Conservation (phyloP, 2,329 filamentous ascomycete genomes). For the Colletotrichum sp. region DNA sequence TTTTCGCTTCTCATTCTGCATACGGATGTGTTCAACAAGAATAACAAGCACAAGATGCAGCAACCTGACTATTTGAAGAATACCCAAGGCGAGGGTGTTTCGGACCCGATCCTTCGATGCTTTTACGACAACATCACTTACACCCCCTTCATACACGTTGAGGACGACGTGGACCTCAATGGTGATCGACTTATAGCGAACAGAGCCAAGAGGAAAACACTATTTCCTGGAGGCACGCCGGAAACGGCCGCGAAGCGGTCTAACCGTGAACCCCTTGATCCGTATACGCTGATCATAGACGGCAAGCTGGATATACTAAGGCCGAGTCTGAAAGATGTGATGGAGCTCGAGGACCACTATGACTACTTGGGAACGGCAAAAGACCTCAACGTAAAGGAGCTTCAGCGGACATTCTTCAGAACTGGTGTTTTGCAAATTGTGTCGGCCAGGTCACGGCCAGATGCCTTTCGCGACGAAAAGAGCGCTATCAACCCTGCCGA, state of each 20-base stretch:
- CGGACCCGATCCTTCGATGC: slow-evolving; percentile 89
- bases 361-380: slow-evolving; percentile 80
- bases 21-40: slow-evolving; percentile 99
- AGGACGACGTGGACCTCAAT: slow-evolving; percentile 85
- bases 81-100: slow-evolving; percentile 88
- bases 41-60: slow-evolving; percentile 99
- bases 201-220: slow-evolving; percentile 72
- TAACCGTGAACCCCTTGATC: slow-evolving; percentile 87
- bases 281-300: slow-evolving; percentile 93
- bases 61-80: slow-evolving; percentile 96
- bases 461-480: slow-evolving; percentile 91
- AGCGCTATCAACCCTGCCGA: slow-evolving; percentile 85
- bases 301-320: slow-evolving; percentile 82
- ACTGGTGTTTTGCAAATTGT: slow-evolving; percentile 95
- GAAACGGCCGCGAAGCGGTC: slow-evolving; percentile 67
- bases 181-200: slow-evolving; percentile 74
- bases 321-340: slow-evolving; percentile 88
- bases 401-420: slow-evolving; percentile 89
- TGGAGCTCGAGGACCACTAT: slow-evolving; percentile 91
- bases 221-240: slow-evolving; percentile 69
- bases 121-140: slow-evolving; percentile 99
- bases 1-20: slow-evolving; percentile 97
- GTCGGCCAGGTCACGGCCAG: slow-evolving; percentile 88
- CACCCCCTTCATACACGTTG: slow-evolving; percentile 96
- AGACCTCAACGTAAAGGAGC: slow-evolving; percentile 77